A percentile compares a stretch with the other conserved stretches of the same genome.
Evolutionary conservation across 306 rosid species (phyloP).

Genomic region (Arachis hypogaea): DNA sequence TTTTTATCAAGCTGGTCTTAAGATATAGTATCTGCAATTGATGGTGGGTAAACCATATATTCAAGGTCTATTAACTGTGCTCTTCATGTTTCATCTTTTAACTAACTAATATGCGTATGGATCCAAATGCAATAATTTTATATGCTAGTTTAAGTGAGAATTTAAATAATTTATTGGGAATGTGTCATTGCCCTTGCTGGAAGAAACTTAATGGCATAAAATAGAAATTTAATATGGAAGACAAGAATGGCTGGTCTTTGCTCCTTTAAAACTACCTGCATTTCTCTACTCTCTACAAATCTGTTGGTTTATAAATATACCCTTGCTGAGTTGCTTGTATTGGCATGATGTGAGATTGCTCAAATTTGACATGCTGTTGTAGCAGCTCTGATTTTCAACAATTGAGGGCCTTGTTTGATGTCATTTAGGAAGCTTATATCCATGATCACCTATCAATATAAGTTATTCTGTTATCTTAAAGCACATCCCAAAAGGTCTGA

Average conservation of each 20-base stretch:
- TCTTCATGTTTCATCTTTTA: slow-evolving; percentile 1
- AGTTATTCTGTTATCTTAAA: slow-evolving; percentile 2
- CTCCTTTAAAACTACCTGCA: background rate
- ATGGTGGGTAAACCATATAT: background rate
- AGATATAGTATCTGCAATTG: background rate
- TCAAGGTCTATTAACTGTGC: slow-evolving; percentile 18
- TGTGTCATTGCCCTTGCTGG: background rate
- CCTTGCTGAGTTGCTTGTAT: slow-evolving; percentile 9
- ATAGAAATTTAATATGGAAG: background rate
- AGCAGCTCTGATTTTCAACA: slow-evolving; percentile 16
- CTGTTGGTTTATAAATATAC: background rate
- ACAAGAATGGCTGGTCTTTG: background rate
- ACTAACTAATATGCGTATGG: background rate
- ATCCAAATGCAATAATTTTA: slow-evolving; percentile 9
- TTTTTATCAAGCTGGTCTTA: background rate
- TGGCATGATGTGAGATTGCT: slow-evolving; percentile 10
- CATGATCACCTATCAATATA: background rate
- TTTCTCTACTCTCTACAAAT: background rate
- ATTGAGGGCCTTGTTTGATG: slow-evolving; percentile 12
- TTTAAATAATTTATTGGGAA: background rate
- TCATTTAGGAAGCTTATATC: slow-evolving; percentile 8
- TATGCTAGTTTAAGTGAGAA: background rate
- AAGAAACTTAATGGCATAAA: slow-evolving; percentile 2
- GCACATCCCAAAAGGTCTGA: background rate
- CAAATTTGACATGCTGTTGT: slow-evolving; percentile 17